Conservation (phyloP, 164 flowering plant genomes). For the Chloranthus sessilifolius region DNA sequence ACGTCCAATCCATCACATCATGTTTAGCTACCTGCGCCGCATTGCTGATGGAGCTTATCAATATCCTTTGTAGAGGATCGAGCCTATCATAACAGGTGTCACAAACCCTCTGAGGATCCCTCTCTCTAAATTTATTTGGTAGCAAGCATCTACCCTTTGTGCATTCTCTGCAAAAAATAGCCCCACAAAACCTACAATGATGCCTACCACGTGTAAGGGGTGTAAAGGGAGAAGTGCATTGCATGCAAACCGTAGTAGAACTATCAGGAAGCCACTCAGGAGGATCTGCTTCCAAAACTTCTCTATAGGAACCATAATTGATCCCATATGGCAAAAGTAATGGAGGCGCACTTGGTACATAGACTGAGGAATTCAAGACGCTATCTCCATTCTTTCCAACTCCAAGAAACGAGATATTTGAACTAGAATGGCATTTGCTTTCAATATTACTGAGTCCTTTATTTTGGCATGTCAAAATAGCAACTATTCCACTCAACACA, state of each 20-base stretch:
- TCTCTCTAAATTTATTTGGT: slow-evolving; percentile 84
- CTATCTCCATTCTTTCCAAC: slow-evolving; percentile 83
- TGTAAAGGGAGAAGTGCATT: slow-evolving; percentile 75
- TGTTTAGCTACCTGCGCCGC: slow-evolving; percentile 84
- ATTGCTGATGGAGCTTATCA: slow-evolving; percentile 76
- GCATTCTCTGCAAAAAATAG: slow-evolving; percentile 77
- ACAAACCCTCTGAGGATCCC: slow-evolving; percentile 93
- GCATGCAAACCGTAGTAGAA: slow-evolving; percentile 65
- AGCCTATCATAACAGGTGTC: slow-evolving; percentile 90
- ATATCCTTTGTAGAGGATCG: slow-evolving; percentile 73
- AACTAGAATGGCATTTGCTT: slow-evolving; percentile 20
- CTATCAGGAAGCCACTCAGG: slow-evolving; percentile 98
- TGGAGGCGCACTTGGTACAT: slow-evolving; percentile 96
- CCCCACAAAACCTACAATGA: slow-evolving; percentile 98
- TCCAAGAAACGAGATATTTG: slow-evolving; percentile 68
- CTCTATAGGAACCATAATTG: slow-evolving; percentile 54
- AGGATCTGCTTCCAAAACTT: slow-evolving; percentile 81
- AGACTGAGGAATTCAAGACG: slow-evolving; percentile 66
- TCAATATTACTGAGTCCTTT: slow-evolving; percentile 20
- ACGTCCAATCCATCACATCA: slow-evolving; percentile 91
- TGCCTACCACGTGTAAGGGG: slow-evolving; percentile 89
- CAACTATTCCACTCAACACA: slow-evolving; percentile 69
- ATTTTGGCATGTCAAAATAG: slow-evolving; percentile 67
- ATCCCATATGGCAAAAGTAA: slow-evolving; percentile 54
- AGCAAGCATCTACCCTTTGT: slow-evolving; percentile 84